These are phyloP conservation scores for Wickerhamiella vanderwaltii DNA, from an alignment of 805 yeast genomes.

Conservation along the genomic window DNA sequence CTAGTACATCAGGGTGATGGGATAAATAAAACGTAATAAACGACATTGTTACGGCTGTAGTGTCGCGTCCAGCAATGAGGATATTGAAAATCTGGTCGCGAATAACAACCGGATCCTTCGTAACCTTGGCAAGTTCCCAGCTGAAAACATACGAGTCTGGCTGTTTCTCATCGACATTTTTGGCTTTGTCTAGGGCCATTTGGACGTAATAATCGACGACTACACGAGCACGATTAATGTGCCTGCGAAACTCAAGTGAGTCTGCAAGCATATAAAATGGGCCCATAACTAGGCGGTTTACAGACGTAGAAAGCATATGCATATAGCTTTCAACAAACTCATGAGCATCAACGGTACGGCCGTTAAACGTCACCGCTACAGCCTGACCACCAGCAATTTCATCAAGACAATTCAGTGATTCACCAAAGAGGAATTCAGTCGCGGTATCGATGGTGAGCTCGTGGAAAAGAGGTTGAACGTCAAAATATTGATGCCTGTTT, in stretches of 20 bases:
- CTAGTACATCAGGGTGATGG: constrained; percentile 29
- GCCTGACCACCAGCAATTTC: constrained; percentile 1
- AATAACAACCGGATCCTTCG: constrained; percentile 32
- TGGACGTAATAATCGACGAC: constrained; percentile 33
- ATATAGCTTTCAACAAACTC: constrained; percentile 22
- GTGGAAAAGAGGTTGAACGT: constrained; percentile 24
- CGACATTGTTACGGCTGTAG: constrained; percentile 36
- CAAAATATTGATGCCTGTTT: constrained; percentile 15
- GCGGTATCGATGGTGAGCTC: constrained; percentile 27
- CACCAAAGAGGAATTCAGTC: constrained; percentile 28
- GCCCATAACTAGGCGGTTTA: constrained; percentile 19
- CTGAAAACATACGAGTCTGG: constrained; percentile 31
- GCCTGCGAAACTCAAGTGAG: constrained; percentile 25
- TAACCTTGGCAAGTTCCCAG: constrained; percentile 34
- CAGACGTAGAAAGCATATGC: constrained; percentile 16
- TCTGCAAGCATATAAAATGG: constrained; percentile 17
- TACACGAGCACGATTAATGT: constrained; percentile 25
- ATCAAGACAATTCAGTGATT: constrained; percentile 22
- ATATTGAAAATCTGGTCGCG: constrained; percentile 36
- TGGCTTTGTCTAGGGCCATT: constrained; percentile 25
- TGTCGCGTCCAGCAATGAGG: constrained; percentile 37
- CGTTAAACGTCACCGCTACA: constrained; percentile 12
- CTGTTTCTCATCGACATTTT: constrained; percentile 22
- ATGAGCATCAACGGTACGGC: constrained; percentile 13
- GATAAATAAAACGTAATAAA: constrained; percentile 33